Conservation (phyloP, 306 rosid genomes). For the Sindora glabra region DNA sequence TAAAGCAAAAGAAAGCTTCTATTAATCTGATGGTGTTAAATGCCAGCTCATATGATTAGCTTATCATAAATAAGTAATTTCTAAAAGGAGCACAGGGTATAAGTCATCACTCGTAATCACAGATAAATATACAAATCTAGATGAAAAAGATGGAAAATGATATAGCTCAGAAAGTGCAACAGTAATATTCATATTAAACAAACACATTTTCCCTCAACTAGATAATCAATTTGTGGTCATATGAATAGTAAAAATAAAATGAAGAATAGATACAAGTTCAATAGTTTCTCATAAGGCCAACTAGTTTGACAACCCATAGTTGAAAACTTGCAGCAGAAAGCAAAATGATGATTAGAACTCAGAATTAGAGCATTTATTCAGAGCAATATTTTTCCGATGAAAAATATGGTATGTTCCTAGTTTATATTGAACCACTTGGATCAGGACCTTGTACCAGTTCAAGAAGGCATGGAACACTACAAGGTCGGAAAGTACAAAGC, state of each 20-base stretch:
- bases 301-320: background rate
- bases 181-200: background rate
- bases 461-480: background rate
- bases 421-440: background rate
- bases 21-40: background rate
- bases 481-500: background rate
- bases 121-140: no score
- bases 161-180: background rate
- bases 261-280: background rate
- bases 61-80: no score
- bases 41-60: background rate
- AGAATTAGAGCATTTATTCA: background rate
- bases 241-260: no score
- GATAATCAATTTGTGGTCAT: no score
- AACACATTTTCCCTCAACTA: no score
- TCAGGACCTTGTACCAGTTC: background rate
- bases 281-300: background rate
- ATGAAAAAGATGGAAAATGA: background rate
- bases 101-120: no score
- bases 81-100: no score
- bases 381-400: background rate
- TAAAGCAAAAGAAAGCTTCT: constrained; percentile 16
- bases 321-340: background rate
- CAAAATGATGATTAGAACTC: background rate
- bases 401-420: background rate